Evolutionary conservation across 2,329 filamentous ascomycete genomes (phyloP), one percentile per base, ranked within the genome.

Genomic region (Colletotrichum kahawae): DNA sequence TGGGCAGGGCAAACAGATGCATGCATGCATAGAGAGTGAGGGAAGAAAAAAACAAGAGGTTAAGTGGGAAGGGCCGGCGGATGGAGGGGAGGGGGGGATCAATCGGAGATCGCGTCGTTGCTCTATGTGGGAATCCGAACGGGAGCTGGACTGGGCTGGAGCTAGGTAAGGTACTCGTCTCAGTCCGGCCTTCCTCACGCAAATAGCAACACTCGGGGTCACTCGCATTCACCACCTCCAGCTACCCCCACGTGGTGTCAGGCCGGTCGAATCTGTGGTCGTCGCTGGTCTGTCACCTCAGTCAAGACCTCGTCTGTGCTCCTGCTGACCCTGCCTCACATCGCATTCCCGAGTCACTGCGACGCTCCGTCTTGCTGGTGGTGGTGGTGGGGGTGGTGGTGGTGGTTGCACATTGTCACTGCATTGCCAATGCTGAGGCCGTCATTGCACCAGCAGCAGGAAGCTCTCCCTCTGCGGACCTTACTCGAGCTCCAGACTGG

Each of bases 211-310:
- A 48, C 24, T 29, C 36, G 36, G 36, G n/a, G 38, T 51, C 31
- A 18, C n/a, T 24, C 62, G 38, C 33, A 10, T 43, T 27, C 62
- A 38, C 38, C 38, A 36, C 33, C 33, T 66, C 21, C 51, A 27
- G 70, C 56, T 63, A 43, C 62, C 70, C 71, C 71, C 71, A 74
- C 71, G 71, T 74, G 71, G 67, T 60, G 31, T 48, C 67, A 70
- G 67, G 66, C 48, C 48, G 33, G 57, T 59, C 48, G 21, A 43
- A 57, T 63, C 59, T 74, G 51, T 64, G 70, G 38, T 27, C 21
- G 13, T 27, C 21, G 13, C 13, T 29, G 38, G 38, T 48, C 38
- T n/a, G 38, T 1, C 38, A 29, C 29, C 29, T 29, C 29, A 12
- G 38, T 48, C 9, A 48, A 48, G 38, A 18, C 34, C n/a, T 33